Percentiles rank a stretch among this genome's conserved stretches.
Evolutionary conservation across 495 filamentous ascomycete species (phyloP).

Genomic region (Penicillium bialowiezense): DNA sequence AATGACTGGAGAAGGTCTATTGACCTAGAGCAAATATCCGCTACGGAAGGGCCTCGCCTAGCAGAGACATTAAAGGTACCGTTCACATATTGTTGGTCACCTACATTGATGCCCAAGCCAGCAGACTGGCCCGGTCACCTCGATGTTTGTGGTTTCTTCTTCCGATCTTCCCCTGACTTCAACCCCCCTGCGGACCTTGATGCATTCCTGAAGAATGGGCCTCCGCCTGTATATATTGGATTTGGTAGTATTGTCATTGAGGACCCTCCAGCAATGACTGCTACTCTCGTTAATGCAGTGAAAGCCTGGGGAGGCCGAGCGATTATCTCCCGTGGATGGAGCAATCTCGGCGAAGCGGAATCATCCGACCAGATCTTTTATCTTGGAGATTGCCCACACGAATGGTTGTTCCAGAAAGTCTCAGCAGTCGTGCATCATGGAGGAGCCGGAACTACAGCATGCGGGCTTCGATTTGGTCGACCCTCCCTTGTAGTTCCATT

Average conservation of each 20-base stretch:
- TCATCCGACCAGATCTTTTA: slow-evolving; percentile 45
- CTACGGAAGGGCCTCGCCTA: slow-evolving; percentile 21
- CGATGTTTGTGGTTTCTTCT: slow-evolving; percentile 56
- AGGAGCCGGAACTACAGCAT: slow-evolving; percentile 60
- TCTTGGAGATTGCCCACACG: slow-evolving; percentile 55
- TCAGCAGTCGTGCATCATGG: slow-evolving; percentile 59
- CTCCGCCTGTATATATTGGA: slow-evolving; percentile 58
- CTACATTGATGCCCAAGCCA: slow-evolving; percentile 56
- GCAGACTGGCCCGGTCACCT: slow-evolving; percentile 51
- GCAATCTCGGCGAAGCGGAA: slow-evolving; percentile 46
- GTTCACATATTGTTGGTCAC: slow-evolving; percentile 61
- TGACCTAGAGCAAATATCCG: slow-evolving; percentile 43
- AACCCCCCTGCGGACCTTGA: slow-evolving; percentile 45
- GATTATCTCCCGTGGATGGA: slow-evolving; percentile 59
- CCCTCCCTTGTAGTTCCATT: slow-evolving; percentile 60
- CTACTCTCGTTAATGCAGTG: slow-evolving; percentile 50
- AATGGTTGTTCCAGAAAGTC: slow-evolving; percentile 62
- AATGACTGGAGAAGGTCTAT: slow-evolving; percentile 49
- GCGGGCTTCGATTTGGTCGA: slow-evolving; percentile 47
- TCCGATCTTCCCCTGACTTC: slow-evolving; percentile 44
- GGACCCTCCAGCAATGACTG: slow-evolving; percentile 49
- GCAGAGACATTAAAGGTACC: slow-evolving; percentile 46
- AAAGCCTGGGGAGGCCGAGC: slow-evolving; percentile 46
- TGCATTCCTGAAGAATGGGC: slow-evolving; percentile 47
- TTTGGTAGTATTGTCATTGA: slow-evolving; percentile 63